A percentile compares a stretch with the other conserved stretches of the same genome.
Evolutionary conservation across 257 asterid species (phyloP).

Genomic region (Rehmannia glutinosa): DNA sequence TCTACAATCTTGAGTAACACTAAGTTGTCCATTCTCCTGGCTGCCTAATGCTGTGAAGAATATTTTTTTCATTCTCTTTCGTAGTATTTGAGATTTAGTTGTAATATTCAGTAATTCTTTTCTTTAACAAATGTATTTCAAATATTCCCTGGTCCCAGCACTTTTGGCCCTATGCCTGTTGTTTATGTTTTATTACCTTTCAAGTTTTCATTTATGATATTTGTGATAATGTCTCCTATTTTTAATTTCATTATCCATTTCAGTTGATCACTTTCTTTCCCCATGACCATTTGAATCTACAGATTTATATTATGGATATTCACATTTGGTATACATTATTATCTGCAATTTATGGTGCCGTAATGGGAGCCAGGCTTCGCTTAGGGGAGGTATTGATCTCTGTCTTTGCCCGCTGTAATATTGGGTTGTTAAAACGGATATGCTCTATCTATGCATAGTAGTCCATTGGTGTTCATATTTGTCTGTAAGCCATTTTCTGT

Average conservation of each 20-base stretch:
- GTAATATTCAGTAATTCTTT: neutral
- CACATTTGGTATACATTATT: conserved; percentile 90
- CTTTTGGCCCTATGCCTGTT: neutral
- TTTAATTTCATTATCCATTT: neutral
- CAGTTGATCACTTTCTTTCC: neutral
- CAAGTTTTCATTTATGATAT: neutral
- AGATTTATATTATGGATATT: conserved; percentile 95
- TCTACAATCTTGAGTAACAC: neutral
- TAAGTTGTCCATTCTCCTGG: neutral
- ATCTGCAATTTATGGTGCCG: conserved; percentile 96
- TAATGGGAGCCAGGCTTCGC: conserved; percentile 95
- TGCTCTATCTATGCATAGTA: neutral
- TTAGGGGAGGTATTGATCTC: conserved; percentile 75
- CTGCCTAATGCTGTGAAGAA: neutral
- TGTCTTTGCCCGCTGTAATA: conserved; percentile 13
- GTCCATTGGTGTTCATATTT: neutral
- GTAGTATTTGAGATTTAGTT: neutral
- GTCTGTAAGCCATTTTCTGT: neutral
- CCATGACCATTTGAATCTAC: conserved; percentile 21
- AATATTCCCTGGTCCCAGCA: neutral
- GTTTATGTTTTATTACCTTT: neutral
- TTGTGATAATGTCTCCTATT: neutral
- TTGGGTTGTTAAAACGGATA: neutral
- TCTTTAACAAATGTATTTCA: neutral
- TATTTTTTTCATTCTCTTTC: neutral